These are phyloP conservation scores for Rhynchosporium agropyri DNA, from an alignment of 2,329 filamentous ascomycete species.

Conservation along the genomic window DNA sequence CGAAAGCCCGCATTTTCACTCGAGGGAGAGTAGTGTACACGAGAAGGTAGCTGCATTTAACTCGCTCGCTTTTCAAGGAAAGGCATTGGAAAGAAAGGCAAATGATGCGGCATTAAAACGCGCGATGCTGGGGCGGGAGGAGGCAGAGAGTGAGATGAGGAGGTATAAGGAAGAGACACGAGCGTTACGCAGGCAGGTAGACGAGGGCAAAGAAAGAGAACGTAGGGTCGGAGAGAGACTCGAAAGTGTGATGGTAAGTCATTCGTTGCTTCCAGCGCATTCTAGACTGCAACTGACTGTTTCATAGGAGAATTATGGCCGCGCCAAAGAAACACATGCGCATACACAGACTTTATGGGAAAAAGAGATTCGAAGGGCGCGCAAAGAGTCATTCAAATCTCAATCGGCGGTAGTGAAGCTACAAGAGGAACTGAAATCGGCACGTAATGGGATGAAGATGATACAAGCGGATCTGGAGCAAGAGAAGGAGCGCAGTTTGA, in stretches of 20 bases:
- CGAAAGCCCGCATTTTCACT: constrained; percentile 33
- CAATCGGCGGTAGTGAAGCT: constrained; percentile 69
- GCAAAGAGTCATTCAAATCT: constrained; percentile 76
- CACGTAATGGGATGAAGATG: constrained; percentile 54
- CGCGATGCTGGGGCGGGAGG: constrained; percentile 69
- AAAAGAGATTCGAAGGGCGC: constrained; percentile 69
- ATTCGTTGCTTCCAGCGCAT: constrained; percentile 37
- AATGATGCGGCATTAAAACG: constrained; percentile 68
- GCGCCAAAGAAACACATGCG: constrained; percentile 68
- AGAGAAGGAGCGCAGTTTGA: constrained; percentile 63
- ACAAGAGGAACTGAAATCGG: constrained; percentile 72
- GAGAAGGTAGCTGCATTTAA: constrained; percentile 76
- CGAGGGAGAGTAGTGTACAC: constrained; percentile 63
- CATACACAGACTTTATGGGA: constrained; percentile 71
- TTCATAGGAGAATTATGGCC: constrained; percentile 67
- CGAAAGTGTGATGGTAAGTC: constrained; percentile 68
- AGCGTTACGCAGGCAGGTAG: constrained; percentile 57
- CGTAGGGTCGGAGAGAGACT: constrained; percentile 66
- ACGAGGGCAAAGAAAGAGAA: constrained; percentile 68
- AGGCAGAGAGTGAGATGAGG: constrained; percentile 70
- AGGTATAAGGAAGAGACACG: constrained; percentile 63
- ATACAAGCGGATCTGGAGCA: constrained; percentile 62
- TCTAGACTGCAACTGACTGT: constrained; percentile 23
- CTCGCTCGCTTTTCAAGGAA: constrained; percentile 58
- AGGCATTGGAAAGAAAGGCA: constrained; percentile 64